Evolutionary conservation across 345 rosid genomes (phyloP), one percentile per base, ranked within the genome.

Genomic region (Laguncularia racemosa): DNA sequence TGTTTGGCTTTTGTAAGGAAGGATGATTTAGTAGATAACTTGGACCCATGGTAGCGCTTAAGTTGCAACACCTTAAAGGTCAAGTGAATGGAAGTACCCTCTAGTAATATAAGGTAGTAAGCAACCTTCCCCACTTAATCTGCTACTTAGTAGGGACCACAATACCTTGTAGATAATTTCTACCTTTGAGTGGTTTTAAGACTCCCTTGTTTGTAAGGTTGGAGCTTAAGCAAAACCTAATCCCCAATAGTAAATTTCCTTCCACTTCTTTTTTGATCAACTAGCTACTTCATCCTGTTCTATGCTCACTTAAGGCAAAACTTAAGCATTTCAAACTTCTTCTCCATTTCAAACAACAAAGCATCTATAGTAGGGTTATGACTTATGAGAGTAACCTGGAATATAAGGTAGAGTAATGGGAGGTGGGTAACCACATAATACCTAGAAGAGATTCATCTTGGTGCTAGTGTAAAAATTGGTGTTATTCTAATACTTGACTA

Each of bases 241-340:
- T 26, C 46, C 2, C 38, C 60, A 6, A 46, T 33, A 14, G 46
- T 13, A n/a, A 63, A 63, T 1, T 8, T 11, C 16, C 53, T 15
- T 1, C 55, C 55, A 17, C 12, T 7, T 7, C 46, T 55, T 3
- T 18, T 11, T 17, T n/a, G 21, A 11, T 54, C 52, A 19, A 28
- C 46, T 14, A 53, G 13, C 12, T 54, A 60, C 23, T 54, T 46
- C 53, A 63, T 63, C 2, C 26, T 23, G n/a, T 63, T 16, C 6
- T 54, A 33, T 1, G 67, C 60, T 13, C 16, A 2, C 13, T 7
- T 17, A 2, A 47, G 23, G 14, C 55, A 16, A 5, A 44, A 44
- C 13, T 56, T 23, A 1, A 63, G 4, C 6, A 12, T 1, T 13
- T 45, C 7, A 8, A 46, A 11, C 4, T 2, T 8, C 10, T 23